Evolutionary conservation across 2,329 filamentous ascomycete species (phyloP).

Genomic region (Penicillium corylophilum): DNA sequence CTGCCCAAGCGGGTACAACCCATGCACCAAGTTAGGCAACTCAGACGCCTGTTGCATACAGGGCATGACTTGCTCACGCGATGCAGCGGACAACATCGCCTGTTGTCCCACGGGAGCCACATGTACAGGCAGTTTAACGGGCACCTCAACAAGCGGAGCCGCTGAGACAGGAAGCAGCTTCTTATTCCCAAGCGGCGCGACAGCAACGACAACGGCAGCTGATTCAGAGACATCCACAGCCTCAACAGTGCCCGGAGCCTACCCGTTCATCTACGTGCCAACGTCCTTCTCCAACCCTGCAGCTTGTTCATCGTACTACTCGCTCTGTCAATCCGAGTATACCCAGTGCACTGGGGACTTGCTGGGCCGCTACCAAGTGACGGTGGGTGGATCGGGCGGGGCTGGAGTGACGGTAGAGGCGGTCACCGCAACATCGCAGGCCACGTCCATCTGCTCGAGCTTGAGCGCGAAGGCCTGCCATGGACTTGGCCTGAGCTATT

Average conservation of each 20-base stretch:
- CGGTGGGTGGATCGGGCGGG: constrained; percentile 48
- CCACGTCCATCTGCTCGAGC: constrained; percentile 47
- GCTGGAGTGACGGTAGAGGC: constrained; percentile 51
- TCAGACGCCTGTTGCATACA: constrained; percentile 57
- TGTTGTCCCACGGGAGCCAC: constrained; percentile 60
- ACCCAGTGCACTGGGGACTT: constrained; percentile 46
- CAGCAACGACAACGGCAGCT: constrained; percentile 29
- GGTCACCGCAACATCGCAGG: constrained; percentile 41
- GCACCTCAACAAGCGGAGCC: constrained; percentile 19
- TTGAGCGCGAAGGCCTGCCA: constrained; percentile 50
- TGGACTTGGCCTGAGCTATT: constrained; percentile 49
- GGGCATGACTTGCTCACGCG: constrained; percentile 55
- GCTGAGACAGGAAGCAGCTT: constrained; percentile 30
- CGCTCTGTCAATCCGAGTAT: constrained; percentile 51
- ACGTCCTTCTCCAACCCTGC: constrained; percentile 54
- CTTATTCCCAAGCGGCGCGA: constrained; percentile 35
- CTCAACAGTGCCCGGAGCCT: constrained; percentile 51
- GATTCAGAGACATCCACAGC: constrained; percentile 27
- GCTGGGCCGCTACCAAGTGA: constrained; percentile 53
- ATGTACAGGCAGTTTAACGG: constrained; percentile 57
- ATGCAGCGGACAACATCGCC: constrained; percentile 58
- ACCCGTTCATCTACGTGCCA: constrained; percentile 54
- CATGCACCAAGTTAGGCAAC: constrained; percentile 54
- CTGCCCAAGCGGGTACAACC: constrained; percentile 54
- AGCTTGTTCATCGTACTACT: constrained; percentile 56